These are phyloP conservation scores for Paspalum vaginatum DNA, from an alignment of 176 grass and related monocot species.

Conservation along the genomic window DNA sequence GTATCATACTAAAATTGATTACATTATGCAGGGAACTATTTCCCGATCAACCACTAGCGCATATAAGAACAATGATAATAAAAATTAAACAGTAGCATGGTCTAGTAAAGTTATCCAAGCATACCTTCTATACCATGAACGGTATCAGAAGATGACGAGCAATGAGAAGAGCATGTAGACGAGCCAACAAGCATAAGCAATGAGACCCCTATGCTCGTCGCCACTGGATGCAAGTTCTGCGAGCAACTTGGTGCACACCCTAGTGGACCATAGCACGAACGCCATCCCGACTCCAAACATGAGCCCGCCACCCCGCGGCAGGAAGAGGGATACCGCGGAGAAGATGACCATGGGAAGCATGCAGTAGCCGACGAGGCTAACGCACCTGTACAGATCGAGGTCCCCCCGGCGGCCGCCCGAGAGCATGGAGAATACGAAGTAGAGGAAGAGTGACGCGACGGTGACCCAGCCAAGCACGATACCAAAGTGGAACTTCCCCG, in stretches of 20 bases:
- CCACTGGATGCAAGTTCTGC: constrained; percentile 86
- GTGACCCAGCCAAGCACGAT: constrained; percentile 95
- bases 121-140: constrained; percentile 27
- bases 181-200: constrained; percentile 90
- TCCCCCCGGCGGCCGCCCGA: constrained; percentile 76
- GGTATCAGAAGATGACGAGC: constrained; percentile 86
- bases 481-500: constrained; percentile 94
- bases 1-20: background rate
- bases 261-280: constrained; percentile 92
- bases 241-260: constrained; percentile 82
- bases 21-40: background rate
- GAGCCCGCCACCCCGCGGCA: constrained; percentile 68
- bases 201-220: constrained; percentile 77
- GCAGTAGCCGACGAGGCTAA: constrained; percentile 92
- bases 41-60: background rate
- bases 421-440: constrained; percentile 90
- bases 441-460: constrained; percentile 84
- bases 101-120: constrained; percentile 2
- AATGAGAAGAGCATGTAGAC: constrained; percentile 96
- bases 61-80: background rate
- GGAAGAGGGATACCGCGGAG: constrained; percentile 82
- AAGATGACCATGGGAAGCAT: constrained; percentile 99
- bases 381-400: constrained; percentile 84
- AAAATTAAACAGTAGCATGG: constrained; percentile 9
- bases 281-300: constrained; percentile 74